phyloP scores from a whole-genome alignment of 2,329 filamentous ascomycete species.

The Didymella pinodella region DNA sequence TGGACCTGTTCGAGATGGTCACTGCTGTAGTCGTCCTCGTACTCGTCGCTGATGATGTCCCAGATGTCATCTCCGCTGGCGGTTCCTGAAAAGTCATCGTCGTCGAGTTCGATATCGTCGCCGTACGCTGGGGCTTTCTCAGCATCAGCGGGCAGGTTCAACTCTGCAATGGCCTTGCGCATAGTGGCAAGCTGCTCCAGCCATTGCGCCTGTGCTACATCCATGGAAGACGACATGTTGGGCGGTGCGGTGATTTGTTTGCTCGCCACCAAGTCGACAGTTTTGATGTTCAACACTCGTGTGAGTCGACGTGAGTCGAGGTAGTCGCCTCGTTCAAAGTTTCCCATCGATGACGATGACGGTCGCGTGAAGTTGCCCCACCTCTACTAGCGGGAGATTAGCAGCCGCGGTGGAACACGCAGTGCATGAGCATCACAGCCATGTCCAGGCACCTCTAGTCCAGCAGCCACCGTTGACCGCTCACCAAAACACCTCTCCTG shows the following conservation, averaged over 20 bases:
- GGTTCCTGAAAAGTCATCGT: constrained; percentile 68
- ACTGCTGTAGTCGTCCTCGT: constrained; percentile 70
- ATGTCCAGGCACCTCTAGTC: constrained; percentile 11
- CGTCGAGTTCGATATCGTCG: constrained; percentile 68
- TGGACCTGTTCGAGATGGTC: constrained; percentile 67
- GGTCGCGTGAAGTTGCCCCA: constrained; percentile 34
- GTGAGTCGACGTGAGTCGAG: constrained; percentile 14
- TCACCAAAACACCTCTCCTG: background rate
- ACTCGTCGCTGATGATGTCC: constrained; percentile 85
- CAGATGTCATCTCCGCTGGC: constrained; percentile 82
- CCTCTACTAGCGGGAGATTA: constrained; percentile 26
- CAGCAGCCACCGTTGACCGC: constrained; percentile 1
- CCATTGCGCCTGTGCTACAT: constrained; percentile 73
- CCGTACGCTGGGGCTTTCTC: constrained; percentile 60
- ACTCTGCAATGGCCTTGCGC: constrained; percentile 80
- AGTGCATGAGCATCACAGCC: constrained; percentile 8
- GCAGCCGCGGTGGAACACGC: constrained; percentile 21
- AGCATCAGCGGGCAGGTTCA: constrained; percentile 64
- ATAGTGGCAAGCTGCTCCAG: constrained; percentile 84
- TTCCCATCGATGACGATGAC: constrained; percentile 29
- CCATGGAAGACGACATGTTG: constrained; percentile 51
- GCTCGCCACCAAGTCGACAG: background rate
- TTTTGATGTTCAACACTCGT: background rate
- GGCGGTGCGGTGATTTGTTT: too few relatives aligned
- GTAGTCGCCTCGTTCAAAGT: constrained; percentile 15